Conservation (phyloP, 1,284 basidiomycete species). For the Tetrapyrgos nigripes region DNA sequence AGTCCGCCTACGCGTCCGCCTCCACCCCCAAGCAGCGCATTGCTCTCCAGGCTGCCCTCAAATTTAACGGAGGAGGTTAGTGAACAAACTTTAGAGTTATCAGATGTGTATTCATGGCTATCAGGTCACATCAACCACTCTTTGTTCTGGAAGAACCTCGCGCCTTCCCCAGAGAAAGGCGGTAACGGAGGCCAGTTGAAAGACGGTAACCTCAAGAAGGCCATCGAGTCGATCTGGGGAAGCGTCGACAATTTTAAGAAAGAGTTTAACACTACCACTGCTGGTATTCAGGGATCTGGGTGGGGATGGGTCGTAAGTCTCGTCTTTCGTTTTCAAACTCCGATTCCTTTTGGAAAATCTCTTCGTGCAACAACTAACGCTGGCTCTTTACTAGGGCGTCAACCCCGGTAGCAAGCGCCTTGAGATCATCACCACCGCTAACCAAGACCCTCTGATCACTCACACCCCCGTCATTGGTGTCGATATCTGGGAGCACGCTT, state of each 20-base stretch:
- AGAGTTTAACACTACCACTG: constrained; percentile 78
- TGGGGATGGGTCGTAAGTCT: constrained; percentile 90
- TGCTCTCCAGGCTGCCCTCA: constrained; percentile 74
- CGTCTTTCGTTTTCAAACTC: not conserved
- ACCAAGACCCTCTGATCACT: constrained; percentile 88
- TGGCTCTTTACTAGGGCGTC: constrained; percentile 53
- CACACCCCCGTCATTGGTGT: constrained; percentile 86
- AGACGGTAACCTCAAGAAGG: constrained; percentile 71
- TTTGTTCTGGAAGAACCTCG: constrained; percentile 93
- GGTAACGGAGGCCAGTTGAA: constrained; percentile 68
- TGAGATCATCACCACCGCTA: constrained; percentile 80
- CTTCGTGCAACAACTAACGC: constrained; percentile 1
- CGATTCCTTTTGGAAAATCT: not conserved
- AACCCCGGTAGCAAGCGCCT: constrained; percentile 70
- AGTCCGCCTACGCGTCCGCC: constrained; percentile 72
- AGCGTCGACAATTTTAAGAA: constrained; percentile 72
- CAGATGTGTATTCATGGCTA: constrained; percentile 17
- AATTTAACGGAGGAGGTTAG: constrained; percentile 73
- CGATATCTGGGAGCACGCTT: constrained; percentile 88
- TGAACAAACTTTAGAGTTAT: constrained; percentile 4
- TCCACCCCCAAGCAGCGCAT: constrained; percentile 79
- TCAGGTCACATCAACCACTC: constrained; percentile 90
- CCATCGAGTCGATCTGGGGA: constrained; percentile 73
- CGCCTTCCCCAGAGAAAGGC: constrained; percentile 57
- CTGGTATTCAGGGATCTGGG: constrained; percentile 88